These are phyloP conservation scores for Deuterostichococcus epilithicus DNA, from an alignment of 139 green algal species.

Conservation along the genomic window DNA sequence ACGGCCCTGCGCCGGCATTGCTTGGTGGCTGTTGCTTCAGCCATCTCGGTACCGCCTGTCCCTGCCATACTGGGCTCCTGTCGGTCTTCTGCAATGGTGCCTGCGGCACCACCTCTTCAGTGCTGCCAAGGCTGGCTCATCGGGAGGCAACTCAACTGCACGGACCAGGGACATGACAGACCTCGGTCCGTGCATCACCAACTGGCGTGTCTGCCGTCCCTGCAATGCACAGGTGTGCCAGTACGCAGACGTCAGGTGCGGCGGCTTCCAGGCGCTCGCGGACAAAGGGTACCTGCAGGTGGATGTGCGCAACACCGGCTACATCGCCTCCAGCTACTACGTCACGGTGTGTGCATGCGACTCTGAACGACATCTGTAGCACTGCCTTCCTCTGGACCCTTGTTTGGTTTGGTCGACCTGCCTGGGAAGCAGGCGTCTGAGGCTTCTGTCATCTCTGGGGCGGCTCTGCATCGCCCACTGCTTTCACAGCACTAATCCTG, in stretches of 20 bases:
- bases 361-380: neutral
- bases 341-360: constrained; percentile 25
- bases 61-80: neutral
- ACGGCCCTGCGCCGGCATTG: neutral
- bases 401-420: constrained; percentile 3
- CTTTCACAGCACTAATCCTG: no score
- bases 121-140: neutral
- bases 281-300: constrained; percentile 56
- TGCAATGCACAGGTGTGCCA: constrained; percentile 40
- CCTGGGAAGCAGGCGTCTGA: neutral
- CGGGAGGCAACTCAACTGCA: neutral
- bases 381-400: neutral
- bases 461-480: constrained; percentile 2
- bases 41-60: no score
- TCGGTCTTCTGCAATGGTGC: neutral
- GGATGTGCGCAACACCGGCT: constrained; percentile 57
- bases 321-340: constrained; percentile 49
- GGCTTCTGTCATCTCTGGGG: neutral
- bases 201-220: neutral
- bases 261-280: constrained; percentile 62
- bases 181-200: neutral
- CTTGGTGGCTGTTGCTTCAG: neutral
- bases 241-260: constrained; percentile 49
- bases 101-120: neutral
- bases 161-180: neutral